Conservation (phyloP, 2,329 filamentous ascomycete species). For the Aspergillus viridinutans region DNA sequence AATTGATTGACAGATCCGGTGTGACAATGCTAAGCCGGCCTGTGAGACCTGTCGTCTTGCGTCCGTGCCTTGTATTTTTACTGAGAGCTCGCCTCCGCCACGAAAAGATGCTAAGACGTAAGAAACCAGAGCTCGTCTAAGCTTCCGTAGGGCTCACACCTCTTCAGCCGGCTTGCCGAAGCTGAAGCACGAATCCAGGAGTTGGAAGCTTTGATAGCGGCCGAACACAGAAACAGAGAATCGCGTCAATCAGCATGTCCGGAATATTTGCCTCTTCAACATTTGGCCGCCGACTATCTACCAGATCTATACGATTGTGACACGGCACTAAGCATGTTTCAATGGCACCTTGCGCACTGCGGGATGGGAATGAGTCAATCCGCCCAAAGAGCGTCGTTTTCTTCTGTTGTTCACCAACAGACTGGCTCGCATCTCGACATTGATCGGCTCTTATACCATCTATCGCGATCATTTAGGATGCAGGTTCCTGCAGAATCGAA, state of each 20-base stretch:
- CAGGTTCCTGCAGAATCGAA: conserved; percentile 2
- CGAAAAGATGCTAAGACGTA: conserved; percentile 19
- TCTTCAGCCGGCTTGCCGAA: conserved; percentile 18
- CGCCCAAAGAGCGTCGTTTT: conserved; percentile 13
- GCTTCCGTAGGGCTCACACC: not conserved
- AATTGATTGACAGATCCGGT: conserved; percentile 18
- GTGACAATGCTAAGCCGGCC: conserved; percentile 19
- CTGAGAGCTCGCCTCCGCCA: conserved; percentile 6
- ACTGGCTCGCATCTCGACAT: conserved; percentile 16
- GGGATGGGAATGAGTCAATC: conserved; percentile 15
- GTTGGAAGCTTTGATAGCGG: conserved; percentile 12
- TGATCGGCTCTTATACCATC: conserved; percentile 15
- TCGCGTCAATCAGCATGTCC: too few species aligned
- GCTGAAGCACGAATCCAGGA: conserved; percentile 15
- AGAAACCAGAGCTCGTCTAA: not conserved
- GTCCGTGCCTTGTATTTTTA: conserved; percentile 18
- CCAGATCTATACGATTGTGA: conserved; percentile 16
- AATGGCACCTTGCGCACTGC: conserved; percentile 19
- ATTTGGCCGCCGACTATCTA: conserved; percentile 4
- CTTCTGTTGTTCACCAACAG: conserved; percentile 11
- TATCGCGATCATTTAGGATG: conserved; percentile 10
- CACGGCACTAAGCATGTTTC: conserved; percentile 15
- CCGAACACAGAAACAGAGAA: too few species aligned
- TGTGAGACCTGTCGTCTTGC: conserved; percentile 22
- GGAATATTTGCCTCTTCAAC: too few species aligned